Conservation (phyloP, 306 rosid species). For the Vigna unguiculata region DNA sequence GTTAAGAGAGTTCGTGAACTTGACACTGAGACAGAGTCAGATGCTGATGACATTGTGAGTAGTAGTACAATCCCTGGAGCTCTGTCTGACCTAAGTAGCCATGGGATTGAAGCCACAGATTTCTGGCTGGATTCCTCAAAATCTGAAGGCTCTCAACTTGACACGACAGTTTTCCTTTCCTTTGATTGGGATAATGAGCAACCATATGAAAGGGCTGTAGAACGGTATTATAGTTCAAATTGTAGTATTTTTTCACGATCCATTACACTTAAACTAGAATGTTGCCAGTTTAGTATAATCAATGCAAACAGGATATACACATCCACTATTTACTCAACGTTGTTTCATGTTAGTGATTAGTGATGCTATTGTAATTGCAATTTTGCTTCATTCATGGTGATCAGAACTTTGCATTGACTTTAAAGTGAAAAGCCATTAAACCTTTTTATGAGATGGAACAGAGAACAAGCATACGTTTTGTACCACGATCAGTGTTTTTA, state of each 20-base stretch:
- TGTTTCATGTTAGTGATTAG: constrained; percentile 29
- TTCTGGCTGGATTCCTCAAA: constrained; percentile 70
- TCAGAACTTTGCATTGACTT: constrained; percentile 38
- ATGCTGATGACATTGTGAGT: constrained; percentile 76
- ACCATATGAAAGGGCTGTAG: constrained; percentile 89
- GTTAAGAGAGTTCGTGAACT: constrained; percentile 88
- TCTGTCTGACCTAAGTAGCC: constrained; percentile 61
- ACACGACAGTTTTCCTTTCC: constrained; percentile 82
- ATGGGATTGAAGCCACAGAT: constrained; percentile 61
- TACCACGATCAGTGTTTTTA: constrained; percentile 12
- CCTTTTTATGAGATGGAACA: constrained; percentile 13
- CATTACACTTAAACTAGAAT: constrained; percentile 42
- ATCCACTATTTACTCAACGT: constrained; percentile 20
- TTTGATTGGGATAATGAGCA: constrained; percentile 98
- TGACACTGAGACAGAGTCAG: constrained; percentile 87
- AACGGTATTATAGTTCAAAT: constrained; percentile 65
- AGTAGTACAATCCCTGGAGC: constrained; percentile 60
- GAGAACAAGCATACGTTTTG: not conserved
- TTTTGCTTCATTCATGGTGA: constrained; percentile 30
- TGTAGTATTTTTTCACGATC: constrained; percentile 1
- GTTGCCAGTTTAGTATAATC: constrained; percentile 28
- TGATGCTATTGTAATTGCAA: constrained; percentile 7
- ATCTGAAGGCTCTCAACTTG: constrained; percentile 74
- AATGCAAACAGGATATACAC: constrained; percentile 24
- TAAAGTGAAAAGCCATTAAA: constrained; percentile 10